These are phyloP conservation scores for Elsinoe batatas DNA, from an alignment of 2,329 filamentous ascomycete genomes.

Conservation along the genomic window DNA sequence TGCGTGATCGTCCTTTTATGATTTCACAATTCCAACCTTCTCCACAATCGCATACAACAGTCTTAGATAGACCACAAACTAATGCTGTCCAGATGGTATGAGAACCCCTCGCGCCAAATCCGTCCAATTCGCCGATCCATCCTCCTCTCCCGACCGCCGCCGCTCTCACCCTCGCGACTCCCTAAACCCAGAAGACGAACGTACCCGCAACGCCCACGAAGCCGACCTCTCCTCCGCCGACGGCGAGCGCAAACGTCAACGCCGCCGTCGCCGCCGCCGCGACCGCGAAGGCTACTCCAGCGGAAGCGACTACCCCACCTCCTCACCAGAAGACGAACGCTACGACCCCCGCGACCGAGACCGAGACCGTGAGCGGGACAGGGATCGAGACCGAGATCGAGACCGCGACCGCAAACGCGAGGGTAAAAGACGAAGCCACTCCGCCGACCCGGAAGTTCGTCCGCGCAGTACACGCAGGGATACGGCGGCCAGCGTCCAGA, in stretches of 20 bases:
- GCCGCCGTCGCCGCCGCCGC: constrained; percentile 8
- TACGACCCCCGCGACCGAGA: constrained; percentile 1
- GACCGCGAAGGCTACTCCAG: neutral
- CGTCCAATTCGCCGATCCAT: constrained; percentile 12
- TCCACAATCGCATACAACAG: neutral
- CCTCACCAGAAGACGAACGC: constrained; percentile 11
- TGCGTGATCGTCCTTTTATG: constrained; percentile 15
- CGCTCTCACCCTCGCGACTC: neutral
- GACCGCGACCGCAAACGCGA: constrained; percentile 10
- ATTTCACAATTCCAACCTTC: neutral
- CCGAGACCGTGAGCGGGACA: neutral
- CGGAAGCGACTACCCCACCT: constrained; percentile 13
- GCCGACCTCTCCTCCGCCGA: constrained; percentile 12
- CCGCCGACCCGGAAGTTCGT: neutral
- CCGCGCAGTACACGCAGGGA: neutral
- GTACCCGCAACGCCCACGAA: constrained; percentile 10
- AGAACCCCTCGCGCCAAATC: constrained; percentile 4
- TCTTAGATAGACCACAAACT: neutral
- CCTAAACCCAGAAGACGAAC: constrained; percentile 10
- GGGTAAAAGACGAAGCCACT: neutral
- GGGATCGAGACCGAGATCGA: neutral
- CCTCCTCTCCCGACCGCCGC: constrained; percentile 6
- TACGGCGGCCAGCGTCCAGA: constrained; percentile 14
- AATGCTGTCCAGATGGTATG: constrained; percentile 1
- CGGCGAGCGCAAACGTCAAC: constrained; percentile 10